Base-by-base conservation (phyloP, 176 grass and related monocot species). In the Ensete glaucum region DNA sequence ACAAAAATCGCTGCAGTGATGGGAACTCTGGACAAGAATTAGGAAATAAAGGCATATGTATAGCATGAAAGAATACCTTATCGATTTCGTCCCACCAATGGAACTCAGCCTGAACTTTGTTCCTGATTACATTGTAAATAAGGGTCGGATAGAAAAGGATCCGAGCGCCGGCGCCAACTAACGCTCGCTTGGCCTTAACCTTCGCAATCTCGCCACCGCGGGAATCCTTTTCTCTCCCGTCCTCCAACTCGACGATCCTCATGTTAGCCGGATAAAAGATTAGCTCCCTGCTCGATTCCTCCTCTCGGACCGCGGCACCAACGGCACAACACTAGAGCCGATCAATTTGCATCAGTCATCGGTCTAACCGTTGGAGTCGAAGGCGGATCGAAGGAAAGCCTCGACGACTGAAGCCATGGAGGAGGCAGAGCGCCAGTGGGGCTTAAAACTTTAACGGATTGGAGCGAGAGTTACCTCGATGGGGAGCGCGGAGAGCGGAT, bases 71-170 rank as follows among this genome's bases (percentile, higher is more conserved):
- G 7, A 48, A 29, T 20, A 99, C 95, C 95, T 90, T 67, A 77
- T 93, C 90, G 53, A 98, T 84, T 81, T 85, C 72, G 69, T 98
- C 95, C 95, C 95, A 98, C 95, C 95, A 98, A 43, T 90, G 79
- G 77, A 98, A 98, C 53, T 93, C 90, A 1, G 80, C 62, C 76
- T 98, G 77, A 54, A 91, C 87, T 19, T 81, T 92, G 80, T 98
- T 93, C 70, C 95, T 86, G 58, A 98, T 54, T 21, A 98, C 86
- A 84, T 98, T 98, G 84, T 98, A 98, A 19, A 87, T 67, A 12
- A 98, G 88, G 59, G 90, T 98, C 12, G 95, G 95, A 78, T 98
- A 98, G 81, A 98, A 98, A 25, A 98, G 88, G 74, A 87, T 78
- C 86, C 95, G 83, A 9, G 88, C 90, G 29, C 88, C 82, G n/a